These are phyloP conservation scores for Barnettozyma botsteinii DNA, from an alignment of 805 yeast genomes.

Conservation along the genomic window DNA sequence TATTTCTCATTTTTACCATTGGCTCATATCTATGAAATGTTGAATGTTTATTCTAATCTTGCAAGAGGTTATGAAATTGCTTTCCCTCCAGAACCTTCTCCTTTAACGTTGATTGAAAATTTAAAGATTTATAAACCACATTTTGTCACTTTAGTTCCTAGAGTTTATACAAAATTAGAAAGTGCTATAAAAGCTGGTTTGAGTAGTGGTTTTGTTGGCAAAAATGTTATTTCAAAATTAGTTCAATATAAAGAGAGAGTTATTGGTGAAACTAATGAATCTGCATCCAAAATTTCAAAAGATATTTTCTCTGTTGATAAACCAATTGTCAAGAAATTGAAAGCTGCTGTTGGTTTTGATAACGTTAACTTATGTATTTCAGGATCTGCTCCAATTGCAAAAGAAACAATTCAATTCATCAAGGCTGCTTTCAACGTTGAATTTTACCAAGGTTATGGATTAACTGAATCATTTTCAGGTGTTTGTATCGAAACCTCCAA, in stretches of 20 bases:
- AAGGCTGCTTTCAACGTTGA: slow-evolving; percentile 44
- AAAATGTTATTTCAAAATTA: slow-evolving; percentile 6
- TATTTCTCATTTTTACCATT: slow-evolving; percentile 44
- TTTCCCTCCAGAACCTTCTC: slow-evolving; percentile 39
- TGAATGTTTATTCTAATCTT: slow-evolving; percentile 36
- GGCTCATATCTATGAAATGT: slow-evolving; percentile 51
- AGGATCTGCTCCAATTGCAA: slow-evolving; percentile 60
- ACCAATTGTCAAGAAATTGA: slow-evolving; percentile 24
- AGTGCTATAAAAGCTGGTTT: slow-evolving; percentile 40
- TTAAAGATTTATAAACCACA: slow-evolving; percentile 41
- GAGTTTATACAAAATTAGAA: slow-evolving; percentile 49
- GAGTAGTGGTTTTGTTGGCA: slow-evolving; percentile 8
- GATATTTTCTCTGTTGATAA: slow-evolving; percentile 27
- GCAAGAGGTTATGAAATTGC: slow-evolving; percentile 35
- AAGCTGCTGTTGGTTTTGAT: slow-evolving; percentile 34
- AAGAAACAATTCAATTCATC: slow-evolving; percentile 48
- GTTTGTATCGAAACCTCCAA: slow-evolving; percentile 26
- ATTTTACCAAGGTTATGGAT: slow-evolving; percentile 46
- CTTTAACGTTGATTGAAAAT: slow-evolving; percentile 45
- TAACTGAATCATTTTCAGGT: slow-evolving; percentile 51
- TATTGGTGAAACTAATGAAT: slow-evolving; percentile 8
- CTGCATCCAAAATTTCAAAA: slow-evolving; percentile 5
- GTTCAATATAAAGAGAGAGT: slow-evolving; percentile 7
- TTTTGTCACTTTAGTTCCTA: slow-evolving; percentile 44
- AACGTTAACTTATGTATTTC: slow-evolving; percentile 26